Percentiles rank a stretch among this genome's conserved stretches.
Conservation (phyloP, 73 alveolate species). For the Uronychia binucleata region DNA sequence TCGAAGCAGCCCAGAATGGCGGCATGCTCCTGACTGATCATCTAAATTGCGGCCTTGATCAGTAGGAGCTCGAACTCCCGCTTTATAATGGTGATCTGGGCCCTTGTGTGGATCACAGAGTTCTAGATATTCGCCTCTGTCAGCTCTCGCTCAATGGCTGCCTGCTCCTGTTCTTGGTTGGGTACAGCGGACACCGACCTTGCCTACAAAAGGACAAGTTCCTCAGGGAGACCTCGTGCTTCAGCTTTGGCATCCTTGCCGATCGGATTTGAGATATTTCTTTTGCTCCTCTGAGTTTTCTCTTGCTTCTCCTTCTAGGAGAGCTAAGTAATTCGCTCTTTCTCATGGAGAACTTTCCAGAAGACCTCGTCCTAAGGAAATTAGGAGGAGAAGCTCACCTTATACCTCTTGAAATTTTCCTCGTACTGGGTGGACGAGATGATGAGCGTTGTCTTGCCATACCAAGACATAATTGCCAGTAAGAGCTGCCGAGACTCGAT, state of each 20-base stretch:
- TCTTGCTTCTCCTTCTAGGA: not conserved
- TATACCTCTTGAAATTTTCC: constrained; percentile 13
- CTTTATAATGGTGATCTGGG: constrained; percentile 35
- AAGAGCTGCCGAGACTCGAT: constrained; percentile 40
- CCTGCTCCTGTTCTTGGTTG: not conserved
- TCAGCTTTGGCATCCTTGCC: no score
- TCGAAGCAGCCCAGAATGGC: constrained; percentile 54
- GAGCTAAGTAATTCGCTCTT: constrained; percentile 11
- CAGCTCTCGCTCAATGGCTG: not conserved
- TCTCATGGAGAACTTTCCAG: constrained; percentile 54
- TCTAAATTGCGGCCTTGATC: constrained; percentile 36
- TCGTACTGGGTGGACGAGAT: constrained; percentile 7
- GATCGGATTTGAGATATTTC: not conserved
- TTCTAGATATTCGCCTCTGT: not conserved
- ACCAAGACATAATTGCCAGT: constrained; percentile 53
- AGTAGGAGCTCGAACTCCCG: constrained; percentile 55
- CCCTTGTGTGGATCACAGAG: constrained; percentile 14
- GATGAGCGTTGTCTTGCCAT: constrained; percentile 31
- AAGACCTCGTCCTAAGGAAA: constrained; percentile 40
- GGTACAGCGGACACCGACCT: no score
- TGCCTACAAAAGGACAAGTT: no score
- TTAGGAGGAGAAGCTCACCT: no score
- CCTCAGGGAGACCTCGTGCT: no score
- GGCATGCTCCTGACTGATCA: constrained; percentile 49
- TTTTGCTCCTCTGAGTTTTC: not conserved